These are phyloP conservation scores for Scalesia atractyloides DNA, from an alignment of 129 eudicot species.

Conservation along the genomic window DNA sequence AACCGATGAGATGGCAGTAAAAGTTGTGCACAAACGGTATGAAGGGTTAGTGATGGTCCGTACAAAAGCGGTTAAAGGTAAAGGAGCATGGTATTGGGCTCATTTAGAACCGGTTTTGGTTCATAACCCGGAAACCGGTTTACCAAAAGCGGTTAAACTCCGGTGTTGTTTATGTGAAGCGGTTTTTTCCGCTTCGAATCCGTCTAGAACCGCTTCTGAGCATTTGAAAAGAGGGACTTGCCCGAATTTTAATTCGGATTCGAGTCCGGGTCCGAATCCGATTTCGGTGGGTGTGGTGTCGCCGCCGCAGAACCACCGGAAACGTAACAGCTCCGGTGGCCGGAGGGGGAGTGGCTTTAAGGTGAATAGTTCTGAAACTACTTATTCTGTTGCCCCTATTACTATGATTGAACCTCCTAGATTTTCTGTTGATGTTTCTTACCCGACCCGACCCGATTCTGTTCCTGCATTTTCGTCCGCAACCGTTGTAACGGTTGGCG, in stretches of 20 bases:
- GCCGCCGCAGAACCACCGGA: conserved; percentile 56
- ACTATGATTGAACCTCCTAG: conserved; percentile 19
- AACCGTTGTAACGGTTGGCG: conserved; percentile 25
- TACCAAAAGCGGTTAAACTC: conserved; percentile 88
- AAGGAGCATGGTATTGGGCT: conserved; percentile 99
- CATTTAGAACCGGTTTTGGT: conserved; percentile 88
- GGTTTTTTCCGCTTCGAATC: conserved; percentile 84
- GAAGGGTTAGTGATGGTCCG: conserved; percentile 85
- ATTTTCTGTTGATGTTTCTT: conserved; percentile 16
- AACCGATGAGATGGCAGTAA: conserved; percentile 62
- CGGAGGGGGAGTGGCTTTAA: conserved; percentile 6
- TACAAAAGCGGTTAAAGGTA: conserved; percentile 82
- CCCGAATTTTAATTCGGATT: conserved; percentile 60
- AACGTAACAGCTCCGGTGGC: conserved; percentile 41
- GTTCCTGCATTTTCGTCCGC: conserved; percentile 34
- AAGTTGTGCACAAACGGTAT: conserved; percentile 70
- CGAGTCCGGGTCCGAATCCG: conserved; percentile 53
- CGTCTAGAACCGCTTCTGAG: conserved; percentile 95
- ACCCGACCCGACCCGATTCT: conserved; percentile 14
- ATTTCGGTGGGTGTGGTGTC: conserved; percentile 46
- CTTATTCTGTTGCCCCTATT: conserved; percentile 17
- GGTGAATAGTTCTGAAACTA: conserved; percentile 5
- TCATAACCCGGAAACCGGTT: conserved; percentile 58
- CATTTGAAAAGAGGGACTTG: conserved; percentile 92
- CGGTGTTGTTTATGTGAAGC: conserved; percentile 77